Base-by-base conservation (phyloP, 148 eudicot genomes). In the Vaccinium darrowii region DNA sequence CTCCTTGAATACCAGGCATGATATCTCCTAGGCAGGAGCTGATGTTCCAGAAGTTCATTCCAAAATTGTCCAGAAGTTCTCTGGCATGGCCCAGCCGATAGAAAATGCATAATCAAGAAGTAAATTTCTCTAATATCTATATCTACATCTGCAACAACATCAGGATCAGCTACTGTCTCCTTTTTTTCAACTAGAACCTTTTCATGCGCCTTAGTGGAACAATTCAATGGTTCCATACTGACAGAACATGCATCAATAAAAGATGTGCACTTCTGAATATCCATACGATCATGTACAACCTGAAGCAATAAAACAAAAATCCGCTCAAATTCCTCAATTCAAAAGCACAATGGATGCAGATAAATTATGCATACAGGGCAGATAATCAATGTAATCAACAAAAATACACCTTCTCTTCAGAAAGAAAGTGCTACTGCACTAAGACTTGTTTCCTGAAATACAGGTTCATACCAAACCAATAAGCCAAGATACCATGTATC, bases 11-110 rank as follows among this genome's bases (percentile, higher is more conserved):
- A 91, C 96, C 98, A 97, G 75, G 95, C 95, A 91, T 97, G 99
- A 89, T 97, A 97, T 90, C 99, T 90, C 91, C 98, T 95, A 80
- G 99, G 99, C 71, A 97, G 89, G 84, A 97, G 98, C 79, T 93
- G 92, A 87, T 97, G 95, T 49, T 94, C 99, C 86, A 86, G 43
- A 82, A 97, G 98, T 88, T 97, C 99, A 67, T 86, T 91, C 86
- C 86, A 82, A 25, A 97, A 84, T 60, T 90, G 97, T 75, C 67
- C 72, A 88, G 91, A 90, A 58, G 98, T 90, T 87, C 87, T 93
- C 81, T 91, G 93, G 88, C 98, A 97, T 77, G 99, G 99, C 71
- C 99, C 98, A 81, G 89, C 76, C 8, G 98, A 95, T 76, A 97
- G 90, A 88, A 94, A 97, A 85, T 95, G 99, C 93, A 94, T 85